These are phyloP conservation scores for Meyerozyma sp. DNA, from an alignment of 1,139 yeast species.

Conservation along the genomic window DNA sequence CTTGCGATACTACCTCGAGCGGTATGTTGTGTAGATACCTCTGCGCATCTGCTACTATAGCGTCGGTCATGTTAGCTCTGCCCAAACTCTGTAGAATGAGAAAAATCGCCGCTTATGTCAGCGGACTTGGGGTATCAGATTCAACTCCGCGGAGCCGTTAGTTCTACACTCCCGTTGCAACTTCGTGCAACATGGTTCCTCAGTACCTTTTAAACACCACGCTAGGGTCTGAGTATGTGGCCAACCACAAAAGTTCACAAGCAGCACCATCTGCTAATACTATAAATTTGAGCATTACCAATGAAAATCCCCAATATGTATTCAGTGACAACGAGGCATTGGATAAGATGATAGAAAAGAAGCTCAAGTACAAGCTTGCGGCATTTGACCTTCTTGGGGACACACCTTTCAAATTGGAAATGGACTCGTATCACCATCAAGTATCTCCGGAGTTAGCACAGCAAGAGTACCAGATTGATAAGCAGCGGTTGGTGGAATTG, in stretches of 20 bases:
- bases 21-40: constrained; percentile 43
- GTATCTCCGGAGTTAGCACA: neutral
- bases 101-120: neutral
- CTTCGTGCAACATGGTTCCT: constrained; percentile 24
- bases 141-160: neutral
- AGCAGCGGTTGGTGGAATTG: constrained; percentile 27
- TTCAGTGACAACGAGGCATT: constrained; percentile 29
- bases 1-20: constrained; percentile 66
- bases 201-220: constrained; percentile 40
- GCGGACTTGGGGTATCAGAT: neutral
- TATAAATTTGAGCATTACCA: neutral
- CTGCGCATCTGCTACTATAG: constrained; percentile 35
- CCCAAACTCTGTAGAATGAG: neutral
- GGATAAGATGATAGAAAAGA: constrained; percentile 29
- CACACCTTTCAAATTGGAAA: constrained; percentile 17
- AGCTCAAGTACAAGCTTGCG: constrained; percentile 32
- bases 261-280: neutral
- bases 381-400: constrained; percentile 36
- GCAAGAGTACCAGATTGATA: constrained; percentile 10
- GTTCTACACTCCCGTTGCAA: neutral
- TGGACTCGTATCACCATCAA: neutral
- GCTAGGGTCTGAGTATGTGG: constrained; percentile 21
- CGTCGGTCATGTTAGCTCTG: constrained; percentile 34
- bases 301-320: neutral
- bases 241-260: neutral